Base-by-base conservation (phyloP, 768 basidiomycete genomes). In the Royoungia palumana region DNA sequence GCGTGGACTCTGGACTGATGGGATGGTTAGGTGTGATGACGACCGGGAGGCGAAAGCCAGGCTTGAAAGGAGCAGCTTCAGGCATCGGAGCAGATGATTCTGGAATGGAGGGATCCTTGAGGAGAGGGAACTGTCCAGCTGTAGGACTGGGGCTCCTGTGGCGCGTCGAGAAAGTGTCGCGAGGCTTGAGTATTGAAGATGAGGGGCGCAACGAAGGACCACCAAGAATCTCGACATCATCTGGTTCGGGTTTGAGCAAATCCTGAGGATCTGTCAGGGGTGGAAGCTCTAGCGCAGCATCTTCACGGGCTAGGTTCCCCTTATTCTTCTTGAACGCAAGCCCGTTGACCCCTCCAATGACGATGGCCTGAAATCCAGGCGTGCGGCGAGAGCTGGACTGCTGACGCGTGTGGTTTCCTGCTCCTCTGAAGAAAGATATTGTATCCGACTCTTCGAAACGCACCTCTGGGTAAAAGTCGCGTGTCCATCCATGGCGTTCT, bases 271-370 rank as follows among this genome's bases (percentile, higher is more conserved):
- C 51, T 12, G 21, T 13, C 1, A 56, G 28, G 16, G 62, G 60
- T 7, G 49, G 53, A 3, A 12, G 21, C 5, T 61, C 58, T 20
- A 21, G 11, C 1, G 20, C 6, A 13, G 25, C 8, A 9, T 59
- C 51, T 1, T 5, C 27, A 22, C 37, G 12, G 46, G 44, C 28
- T 1, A 14, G 27, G 16, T 20, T 46, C 24, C 54, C 59, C 48
- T 65, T 61, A 37, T 37, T 72, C 21, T 60, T 74, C 58, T 59
- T 76, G 73, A 75, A 51, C 65, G 71, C 54, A 20, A 69, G 40
- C 0, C 0, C 1, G 50, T 56, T 61, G 12, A 54, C 0, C 3
- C n/a, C 7, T 19, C 6, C 2, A 2, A 4, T 2, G 58, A 48
- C 3, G 60, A 57, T 0, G 59, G 66, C 38, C 47, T 59, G 35